Evolutionary conservation across 495 filamentous ascomycete species (phyloP), one percentile per base, ranked within the genome.

Genomic region (Aspergillus cristatus): DNA sequence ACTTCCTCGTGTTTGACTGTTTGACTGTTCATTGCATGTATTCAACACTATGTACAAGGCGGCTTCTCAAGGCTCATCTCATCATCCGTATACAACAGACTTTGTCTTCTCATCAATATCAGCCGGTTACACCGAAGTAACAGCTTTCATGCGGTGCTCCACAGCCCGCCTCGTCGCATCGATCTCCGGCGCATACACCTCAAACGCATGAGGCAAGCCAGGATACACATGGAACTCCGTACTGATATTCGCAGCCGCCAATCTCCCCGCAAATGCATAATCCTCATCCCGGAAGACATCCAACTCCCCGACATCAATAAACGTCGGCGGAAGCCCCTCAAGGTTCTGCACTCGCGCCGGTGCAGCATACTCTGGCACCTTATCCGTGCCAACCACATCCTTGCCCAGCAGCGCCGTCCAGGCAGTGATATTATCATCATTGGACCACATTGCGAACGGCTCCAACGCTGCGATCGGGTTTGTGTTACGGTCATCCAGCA

Each of bases 401-500:
- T 41, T 32, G 7, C 47, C 48, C 34, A 54, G 44, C 13, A 50
- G 46, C n/a, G 51, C 45, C 13, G 41, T 41, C 48, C 46, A 59
- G 13, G 32, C 44, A 2, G 44, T 46, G 14, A 48, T 43, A 13
- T 53, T 72, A 14, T 45, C 40, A 11, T 45, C 38, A 7, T 37
- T 41, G 2, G 43, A 54, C 65, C 64, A 74, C n/a, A 46, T 38
- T 7, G 38, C 35, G 2, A 50, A 28, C 3, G 32, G 39, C 12
- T 37, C 34, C 28, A 62, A 25, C 2, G 39, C 31, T 2, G 47
- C 30, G 13, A 42, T 34, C 0, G 45, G 34, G 10, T 14, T 29
- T 6, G 38, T 46, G 14, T 42, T 43, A 10, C 45, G 38, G 35
- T 60, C 64, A 41, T 74, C 68, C 34, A 72, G 45, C 53, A 68